Evolutionary conservation across 2,329 filamentous ascomycete species (phyloP), one percentile per base, ranked within the genome.

Genomic region (Colletotrichum lini): DNA sequence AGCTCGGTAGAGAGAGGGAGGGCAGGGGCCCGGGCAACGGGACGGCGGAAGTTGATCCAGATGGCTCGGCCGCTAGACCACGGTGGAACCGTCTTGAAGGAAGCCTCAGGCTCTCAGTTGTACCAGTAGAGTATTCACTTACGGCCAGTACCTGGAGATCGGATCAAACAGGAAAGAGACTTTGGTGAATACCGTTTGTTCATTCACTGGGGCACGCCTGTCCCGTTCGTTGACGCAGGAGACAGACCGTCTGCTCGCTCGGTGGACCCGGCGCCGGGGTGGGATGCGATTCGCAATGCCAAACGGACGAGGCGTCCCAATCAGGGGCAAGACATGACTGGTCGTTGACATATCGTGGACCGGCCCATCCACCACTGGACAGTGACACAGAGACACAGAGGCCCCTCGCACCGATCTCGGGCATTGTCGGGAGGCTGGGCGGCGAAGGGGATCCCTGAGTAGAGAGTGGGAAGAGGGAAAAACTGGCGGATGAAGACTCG

Each of bases 1-100:
- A 70, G 70, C 72, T 73, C 72, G 72, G 72, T 71, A 73, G 72
- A 71, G 60, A 30, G 67, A 69, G 54, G 44, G 67, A 64, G 65
- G 71, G 71, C 63, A 66, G 67, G 72, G 71, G 67, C 63, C 73
- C 67, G 64, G 73, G 64, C 73, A 66, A 73, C 73, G 67, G 72
- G 72, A 74, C 67, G 72, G 68, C 72, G 72, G 72, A 73, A 70
- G 71, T 67, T 66, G 67, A 74, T 73, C 67, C 67, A 73, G 72
- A 73, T 66, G 67, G 62, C 63, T 73, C 70, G 71, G 63, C 67
- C 56, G 30, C 42, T 63, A 72, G 70, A 65, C 72, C 70, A 49
- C 61, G 70, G 70, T 62, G 70, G 66, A 65, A 72, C 54, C 65
- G 65, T 60, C 58, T 53, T n/a, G 60, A 38, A 64, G 38, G 54